Evolutionary conservation across 2,329 filamentous ascomycete species (phyloP).

Genomic region (Reticulascus tulasneorum): DNA sequence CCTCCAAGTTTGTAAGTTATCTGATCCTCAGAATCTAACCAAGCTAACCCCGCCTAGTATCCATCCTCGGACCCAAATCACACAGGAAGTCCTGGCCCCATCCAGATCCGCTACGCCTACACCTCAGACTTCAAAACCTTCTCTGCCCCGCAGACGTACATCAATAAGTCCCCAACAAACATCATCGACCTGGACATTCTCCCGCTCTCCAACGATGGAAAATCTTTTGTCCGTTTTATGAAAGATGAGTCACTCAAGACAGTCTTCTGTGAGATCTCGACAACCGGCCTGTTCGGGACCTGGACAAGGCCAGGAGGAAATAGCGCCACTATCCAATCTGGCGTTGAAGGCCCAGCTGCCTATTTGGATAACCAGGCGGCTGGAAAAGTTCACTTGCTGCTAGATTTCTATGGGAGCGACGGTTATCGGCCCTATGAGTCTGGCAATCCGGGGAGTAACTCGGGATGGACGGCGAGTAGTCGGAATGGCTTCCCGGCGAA

Average conservation of each 20-base stretch:
- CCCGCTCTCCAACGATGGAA: slow-evolving; percentile 31
- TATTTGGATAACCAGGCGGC: slow-evolving; percentile 37
- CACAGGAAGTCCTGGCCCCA: slow-evolving; percentile 39
- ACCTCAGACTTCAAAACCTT: slow-evolving; percentile 53
- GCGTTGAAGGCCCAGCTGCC: slow-evolving; percentile 41
- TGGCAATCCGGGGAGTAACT: slow-evolving; percentile 35
- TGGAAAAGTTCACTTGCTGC: slow-evolving; percentile 38
- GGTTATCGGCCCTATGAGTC: slow-evolving; percentile 49
- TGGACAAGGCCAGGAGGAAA: slow-evolving; percentile 46
- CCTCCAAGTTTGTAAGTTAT: slow-evolving; percentile 39
- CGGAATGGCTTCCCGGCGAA: slow-evolving; percentile 38
- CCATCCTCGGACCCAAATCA: slow-evolving; percentile 41
- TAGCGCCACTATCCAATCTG: slow-evolving; percentile 34
- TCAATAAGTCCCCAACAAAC: slow-evolving; percentile 42
- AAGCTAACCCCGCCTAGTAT: slow-evolving; percentile 32
- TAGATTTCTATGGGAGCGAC: slow-evolving; percentile 45
- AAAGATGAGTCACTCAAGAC: slow-evolving; percentile 50
- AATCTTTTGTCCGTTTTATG: slow-evolving; percentile 48
- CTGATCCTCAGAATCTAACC: not conserved
- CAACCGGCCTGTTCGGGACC: slow-evolving; percentile 44
- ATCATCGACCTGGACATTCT: slow-evolving; percentile 48
- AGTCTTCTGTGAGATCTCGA: slow-evolving; percentile 47
- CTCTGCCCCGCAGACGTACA: slow-evolving; percentile 43
- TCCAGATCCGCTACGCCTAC: slow-evolving; percentile 49
- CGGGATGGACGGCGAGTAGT: slow-evolving; percentile 40